phyloP scores from a whole-genome alignment of 1,284 basidiomycete species.

The Rhodotorula sp. region DNA sequence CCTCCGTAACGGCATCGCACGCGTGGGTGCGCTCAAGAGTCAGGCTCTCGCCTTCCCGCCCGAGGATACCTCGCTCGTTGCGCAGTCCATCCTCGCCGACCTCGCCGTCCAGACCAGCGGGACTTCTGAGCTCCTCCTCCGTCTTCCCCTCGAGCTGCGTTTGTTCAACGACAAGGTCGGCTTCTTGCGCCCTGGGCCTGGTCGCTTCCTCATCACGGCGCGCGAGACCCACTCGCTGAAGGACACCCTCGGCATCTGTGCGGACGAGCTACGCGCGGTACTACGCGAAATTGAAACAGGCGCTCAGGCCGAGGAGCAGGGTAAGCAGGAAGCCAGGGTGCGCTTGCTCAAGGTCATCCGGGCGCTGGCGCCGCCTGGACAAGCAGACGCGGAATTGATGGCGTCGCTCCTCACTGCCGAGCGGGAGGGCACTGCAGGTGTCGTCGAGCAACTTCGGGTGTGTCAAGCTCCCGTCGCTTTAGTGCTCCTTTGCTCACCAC shows the following conservation, averaged over 20 bases:
- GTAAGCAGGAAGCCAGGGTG: slow-evolving; percentile 6
- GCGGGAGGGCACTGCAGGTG: neutral
- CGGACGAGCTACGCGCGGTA: neutral
- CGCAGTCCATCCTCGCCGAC: slow-evolving; percentile 2
- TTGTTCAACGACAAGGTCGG: neutral
- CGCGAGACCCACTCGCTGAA: neutral
- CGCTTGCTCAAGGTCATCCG: slow-evolving; percentile 19
- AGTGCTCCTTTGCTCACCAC: too few species aligned
- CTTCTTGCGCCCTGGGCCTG: slow-evolving; percentile 12
- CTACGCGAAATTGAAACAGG: neutral
- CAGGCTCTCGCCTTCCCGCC: neutral
- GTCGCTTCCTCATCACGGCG: slow-evolving; percentile 14
- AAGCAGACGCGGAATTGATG: slow-evolving; percentile 1
- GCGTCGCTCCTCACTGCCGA: slow-evolving; percentile 8
- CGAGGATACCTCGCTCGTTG: slow-evolving; percentile 2
- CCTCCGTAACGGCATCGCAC: neutral
- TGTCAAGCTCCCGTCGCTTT: neutral
- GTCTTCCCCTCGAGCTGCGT: neutral
- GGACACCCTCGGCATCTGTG: neutral
- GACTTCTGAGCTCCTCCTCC: neutral
- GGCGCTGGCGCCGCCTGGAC: neutral
- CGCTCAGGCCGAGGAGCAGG: neutral
- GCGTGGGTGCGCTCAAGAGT: neutral
- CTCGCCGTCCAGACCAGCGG: slow-evolving; percentile 3
- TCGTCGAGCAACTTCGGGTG: slow-evolving; percentile 5